Evolutionary conservation across 1,284 basidiomycete genomes (phyloP), one percentile per base, ranked within the genome.

Genomic region (Boletus sp.): DNA sequence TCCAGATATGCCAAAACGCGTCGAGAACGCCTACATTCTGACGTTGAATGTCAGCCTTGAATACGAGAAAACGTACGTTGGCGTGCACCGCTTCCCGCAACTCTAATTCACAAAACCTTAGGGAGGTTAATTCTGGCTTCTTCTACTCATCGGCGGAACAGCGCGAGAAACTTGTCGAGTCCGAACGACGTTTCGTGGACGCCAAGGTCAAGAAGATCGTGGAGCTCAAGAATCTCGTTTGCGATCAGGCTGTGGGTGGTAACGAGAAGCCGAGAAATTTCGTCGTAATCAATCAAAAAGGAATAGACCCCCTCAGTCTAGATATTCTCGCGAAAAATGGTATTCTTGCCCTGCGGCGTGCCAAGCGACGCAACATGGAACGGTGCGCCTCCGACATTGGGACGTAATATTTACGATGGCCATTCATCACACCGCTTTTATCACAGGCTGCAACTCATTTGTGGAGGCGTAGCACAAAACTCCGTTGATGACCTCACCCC

Each of bases 111-210:
- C 38, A 51, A 39, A 55, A 43, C 52, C 48, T 52, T 57, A 96
- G 93, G 56, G 96, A 99, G 78, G 92, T 99, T 68, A 99, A 99
- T 76, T 98, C 96, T 40, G 86, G 94, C 17, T 99, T 99, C 81
- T 99, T 98, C 80, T 99, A 99, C 73, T 97, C 94, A 4, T 94
- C 93, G 2, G 90, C 96, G 12, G 96, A 98, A 65, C 96, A 99
- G 71, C 85, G 96, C 34, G 95, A 99, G 72, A 99, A 98, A 74
- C 85, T 99, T 12, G 94, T 99, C 52, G 96, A 99, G 71, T 94
- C 93, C 3, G 96, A 99, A 68, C 83, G 96, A 48, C 81, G 84
- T 51, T 95, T 95, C 66, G 89, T 95, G 40, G 96, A 99, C 67
- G 88, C 83, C 48, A 96, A 96, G 70, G 83, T 97, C 53, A 88